A percentile compares a stretch with the other conserved stretches of the same genome.
These are phyloP conservation scores for Panaeolus cyanescens DNA, from an alignment of 768 basidiomycete genomes.

Conservation along the genomic window DNA sequence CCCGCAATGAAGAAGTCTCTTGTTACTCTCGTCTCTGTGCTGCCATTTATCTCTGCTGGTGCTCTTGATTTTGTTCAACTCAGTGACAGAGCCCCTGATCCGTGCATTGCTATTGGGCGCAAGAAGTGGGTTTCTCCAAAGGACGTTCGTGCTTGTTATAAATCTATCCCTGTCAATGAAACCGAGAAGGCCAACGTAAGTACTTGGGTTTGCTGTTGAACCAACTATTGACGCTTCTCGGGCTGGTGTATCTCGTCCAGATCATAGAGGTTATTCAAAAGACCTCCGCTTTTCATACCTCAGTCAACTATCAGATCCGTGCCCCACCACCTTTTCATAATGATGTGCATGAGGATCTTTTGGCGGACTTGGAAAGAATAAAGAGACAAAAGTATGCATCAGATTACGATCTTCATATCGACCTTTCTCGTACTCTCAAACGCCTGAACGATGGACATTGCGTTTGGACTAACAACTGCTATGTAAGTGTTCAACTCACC, in stretches of 20 bases:
- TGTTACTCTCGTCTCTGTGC: neutral
- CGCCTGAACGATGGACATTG: slow-evolving; percentile 62
- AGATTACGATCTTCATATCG: slow-evolving; percentile 59
- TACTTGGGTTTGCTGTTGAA: neutral
- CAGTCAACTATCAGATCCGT: slow-evolving; percentile 57
- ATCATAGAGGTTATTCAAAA: slow-evolving; percentile 62
- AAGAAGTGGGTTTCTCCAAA: slow-evolving; percentile 58
- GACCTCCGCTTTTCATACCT: slow-evolving; percentile 64
- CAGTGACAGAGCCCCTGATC: neutral
- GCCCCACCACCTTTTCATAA: slow-evolving; percentile 53
- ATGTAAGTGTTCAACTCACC: slow-evolving; percentile 22
- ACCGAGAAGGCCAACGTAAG: slow-evolving; percentile 55
- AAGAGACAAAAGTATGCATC: slow-evolving; percentile 42
- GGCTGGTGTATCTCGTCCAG: slow-evolving; percentile 26
- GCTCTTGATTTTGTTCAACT: neutral
- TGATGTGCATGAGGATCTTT: slow-evolving; percentile 60
- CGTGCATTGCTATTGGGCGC: neutral
- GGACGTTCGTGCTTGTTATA: slow-evolving; percentile 53
- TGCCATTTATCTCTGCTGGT: neutral
- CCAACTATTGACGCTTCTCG: neutral
- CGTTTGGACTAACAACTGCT: slow-evolving; percentile 56
- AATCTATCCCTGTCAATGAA: slow-evolving; percentile 49
- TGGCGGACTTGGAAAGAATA: slow-evolving; percentile 53
- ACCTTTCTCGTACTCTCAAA: slow-evolving; percentile 56
- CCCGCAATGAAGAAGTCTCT: neutral